phyloP scores from a whole-genome alignment of 2,329 filamentous ascomycete genomes.

The Fusarium sterilihyphosum region DNA sequence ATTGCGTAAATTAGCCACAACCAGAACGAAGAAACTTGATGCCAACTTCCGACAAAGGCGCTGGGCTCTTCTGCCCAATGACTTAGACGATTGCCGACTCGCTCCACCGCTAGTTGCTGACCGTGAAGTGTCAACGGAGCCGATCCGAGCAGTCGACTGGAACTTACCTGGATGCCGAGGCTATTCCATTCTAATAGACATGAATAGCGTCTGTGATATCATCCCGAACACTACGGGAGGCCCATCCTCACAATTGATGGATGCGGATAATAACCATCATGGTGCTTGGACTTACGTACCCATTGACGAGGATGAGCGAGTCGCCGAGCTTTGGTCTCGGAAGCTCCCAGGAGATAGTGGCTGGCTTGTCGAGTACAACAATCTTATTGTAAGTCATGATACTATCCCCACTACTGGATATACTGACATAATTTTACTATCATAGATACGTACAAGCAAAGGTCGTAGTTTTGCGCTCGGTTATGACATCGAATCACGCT shows the following conservation, averaged over 20 bases:
- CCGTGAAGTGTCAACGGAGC: fast-evolving
- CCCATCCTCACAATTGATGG: fast-evolving
- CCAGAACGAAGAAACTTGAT: fast-evolving
- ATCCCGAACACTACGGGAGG: fast-evolving
- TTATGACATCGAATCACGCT: not conserved
- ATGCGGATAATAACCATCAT: fast-evolving
- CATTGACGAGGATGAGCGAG: fast-evolving
- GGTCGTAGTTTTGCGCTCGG: not conserved
- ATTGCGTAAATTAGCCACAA: not conserved
- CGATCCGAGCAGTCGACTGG: not conserved
- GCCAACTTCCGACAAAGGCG: not conserved
- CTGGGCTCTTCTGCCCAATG: not conserved
- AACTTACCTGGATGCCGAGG: not conserved
- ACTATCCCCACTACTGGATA: no score
- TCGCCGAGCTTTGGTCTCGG: not conserved
- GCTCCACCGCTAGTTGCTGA: fast-evolving
- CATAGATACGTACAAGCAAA: not conserved
- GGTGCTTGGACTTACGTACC: not conserved
- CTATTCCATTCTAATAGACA: not conserved
- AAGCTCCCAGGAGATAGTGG: no score
- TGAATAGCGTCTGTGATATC: fast-evolving
- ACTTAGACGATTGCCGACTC: fast-evolving
- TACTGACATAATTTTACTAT: not conserved
- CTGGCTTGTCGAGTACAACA: no score
- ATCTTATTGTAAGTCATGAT: not conserved